Percentiles rank a stretch among this genome's conserved stretches.
Conservation (phyloP, 1,139 yeast species). For the Suhomyces ambrosiae region DNA sequence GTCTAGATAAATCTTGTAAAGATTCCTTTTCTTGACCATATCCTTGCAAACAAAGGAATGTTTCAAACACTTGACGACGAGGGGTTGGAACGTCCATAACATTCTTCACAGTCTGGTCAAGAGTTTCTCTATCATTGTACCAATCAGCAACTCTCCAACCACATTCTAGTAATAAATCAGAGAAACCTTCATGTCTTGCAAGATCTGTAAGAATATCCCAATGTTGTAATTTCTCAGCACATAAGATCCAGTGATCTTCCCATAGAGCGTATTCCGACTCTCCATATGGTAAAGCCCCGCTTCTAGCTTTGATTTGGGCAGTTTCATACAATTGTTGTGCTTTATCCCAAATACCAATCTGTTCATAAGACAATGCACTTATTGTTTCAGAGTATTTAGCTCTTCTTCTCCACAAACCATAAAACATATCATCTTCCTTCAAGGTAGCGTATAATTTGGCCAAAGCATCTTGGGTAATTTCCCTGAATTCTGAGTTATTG, state of each 20-base stretch:
- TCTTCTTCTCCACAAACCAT: conserved; percentile 95
- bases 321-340: conserved; percentile 93
- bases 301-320: conserved; percentile 96
- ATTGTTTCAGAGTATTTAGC: conserved; percentile 93
- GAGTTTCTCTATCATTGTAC: conserved; percentile 92
- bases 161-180: conserved; percentile 90
- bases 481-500: conserved; percentile 75
- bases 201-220: conserved; percentile 97
- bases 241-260: conserved; percentile 98
- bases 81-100: conserved; percentile 99
- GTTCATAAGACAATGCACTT: conserved; percentile 91
- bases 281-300: conserved; percentile 93
- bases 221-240: conserved; percentile 96
- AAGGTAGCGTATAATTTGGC: conserved; percentile 85
- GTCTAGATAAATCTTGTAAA: conserved; percentile 74
- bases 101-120: conserved; percentile 91
- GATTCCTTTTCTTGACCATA: conserved; percentile 89
- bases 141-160: conserved; percentile 99
- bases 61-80: conserved; percentile 91
- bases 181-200: conserved; percentile 97
- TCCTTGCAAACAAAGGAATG: conserved; percentile 89
- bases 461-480: conserved; percentile 87
- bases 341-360: conserved; percentile 91
- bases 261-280: conserved; percentile 94
- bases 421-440: conserved; percentile 95